Percentiles rank a stretch among this genome's conserved stretches.
Conservation (phyloP, 192 early-diverging fungal genomes). For the Mortierella claussenii region DNA sequence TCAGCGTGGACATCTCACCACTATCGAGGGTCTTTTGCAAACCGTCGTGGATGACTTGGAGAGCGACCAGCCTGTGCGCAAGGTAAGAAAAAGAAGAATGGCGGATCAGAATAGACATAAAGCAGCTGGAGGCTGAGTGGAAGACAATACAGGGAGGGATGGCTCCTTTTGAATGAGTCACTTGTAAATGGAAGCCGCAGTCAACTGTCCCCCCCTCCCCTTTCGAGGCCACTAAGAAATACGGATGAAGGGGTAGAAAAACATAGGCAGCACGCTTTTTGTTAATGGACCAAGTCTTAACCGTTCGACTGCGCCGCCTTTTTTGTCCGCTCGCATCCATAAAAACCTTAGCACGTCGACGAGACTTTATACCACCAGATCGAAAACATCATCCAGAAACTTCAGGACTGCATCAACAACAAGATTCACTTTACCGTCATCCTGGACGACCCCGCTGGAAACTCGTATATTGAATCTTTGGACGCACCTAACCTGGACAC, state of each 20-base stretch:
- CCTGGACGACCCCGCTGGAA: conserved; percentile 92
- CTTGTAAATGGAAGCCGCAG: no score
- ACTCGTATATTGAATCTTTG: conserved; percentile 92
- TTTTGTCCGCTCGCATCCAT: not conserved
- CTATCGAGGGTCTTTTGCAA: conserved; percentile 86
- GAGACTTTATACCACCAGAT: conserved; percentile 80
- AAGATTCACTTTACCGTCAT: conserved; percentile 75
- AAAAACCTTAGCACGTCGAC: conserved; percentile 55
- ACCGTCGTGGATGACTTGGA: conserved; percentile 85
- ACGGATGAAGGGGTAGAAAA: no score
- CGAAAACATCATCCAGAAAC: conserved; percentile 69
- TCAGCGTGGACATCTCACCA: conserved; percentile 85
- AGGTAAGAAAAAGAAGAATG: no score
- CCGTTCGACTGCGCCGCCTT: conserved; percentile 1
- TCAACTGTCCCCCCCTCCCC: no score
- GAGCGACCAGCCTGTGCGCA: conserved; percentile 82
- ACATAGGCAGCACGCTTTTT: no score
- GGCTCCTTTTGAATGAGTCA: no score
- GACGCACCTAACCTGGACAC: conserved; percentile 79
- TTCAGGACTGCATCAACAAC: conserved; percentile 68
- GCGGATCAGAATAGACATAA: no score
- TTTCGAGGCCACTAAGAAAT: no score
- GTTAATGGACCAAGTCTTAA: no score
- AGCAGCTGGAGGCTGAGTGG: no score
- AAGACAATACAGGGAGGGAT: no score